These are phyloP conservation scores for Amauroascus verrucosus DNA, from an alignment of 2,329 filamentous ascomycete species.

Conservation along the genomic window DNA sequence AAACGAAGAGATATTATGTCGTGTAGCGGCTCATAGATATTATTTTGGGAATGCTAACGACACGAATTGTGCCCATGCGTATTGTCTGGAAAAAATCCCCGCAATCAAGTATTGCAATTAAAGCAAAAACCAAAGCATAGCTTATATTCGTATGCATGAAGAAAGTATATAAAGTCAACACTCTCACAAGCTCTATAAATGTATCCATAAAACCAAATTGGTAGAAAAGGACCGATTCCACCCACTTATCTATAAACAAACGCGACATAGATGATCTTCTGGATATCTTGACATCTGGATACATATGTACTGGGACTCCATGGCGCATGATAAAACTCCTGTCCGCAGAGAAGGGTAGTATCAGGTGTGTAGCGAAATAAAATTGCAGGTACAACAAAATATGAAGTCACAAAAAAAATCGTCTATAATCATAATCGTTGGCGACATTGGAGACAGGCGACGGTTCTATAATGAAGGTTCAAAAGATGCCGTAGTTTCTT, in stretches of 20 bases:
- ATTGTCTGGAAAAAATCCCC: too few species aligned
- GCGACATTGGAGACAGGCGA: neutral
- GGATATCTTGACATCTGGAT: conserved; percentile 7
- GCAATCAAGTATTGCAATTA: too few species aligned
- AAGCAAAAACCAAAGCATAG: neutral
- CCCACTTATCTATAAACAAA: conserved; percentile 5
- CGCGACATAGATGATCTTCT: conserved; percentile 1
- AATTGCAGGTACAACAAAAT: neutral
- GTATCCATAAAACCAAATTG: neutral
- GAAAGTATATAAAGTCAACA: neutral
- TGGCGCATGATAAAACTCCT: neutral
- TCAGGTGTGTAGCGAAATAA: neutral
- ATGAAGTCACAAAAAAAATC: neutral
- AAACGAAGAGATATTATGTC: too few species aligned
- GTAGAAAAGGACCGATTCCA: conserved; percentile 8
- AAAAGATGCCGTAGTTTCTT: neutral
- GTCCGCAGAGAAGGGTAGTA: neutral
- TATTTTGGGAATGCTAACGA: too few species aligned
- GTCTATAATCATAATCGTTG: conserved; percentile 7
- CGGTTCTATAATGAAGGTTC: neutral
- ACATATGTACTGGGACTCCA: conserved; percentile 8
- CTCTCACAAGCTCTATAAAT: conserved; percentile 2
- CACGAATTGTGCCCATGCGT: too few species aligned
- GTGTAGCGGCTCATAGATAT: too few species aligned
- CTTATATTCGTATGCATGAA: neutral